These are phyloP conservation scores for Mycotypha africana DNA, from an alignment of 371 early-diverging fungal species.

Conservation along the genomic window DNA sequence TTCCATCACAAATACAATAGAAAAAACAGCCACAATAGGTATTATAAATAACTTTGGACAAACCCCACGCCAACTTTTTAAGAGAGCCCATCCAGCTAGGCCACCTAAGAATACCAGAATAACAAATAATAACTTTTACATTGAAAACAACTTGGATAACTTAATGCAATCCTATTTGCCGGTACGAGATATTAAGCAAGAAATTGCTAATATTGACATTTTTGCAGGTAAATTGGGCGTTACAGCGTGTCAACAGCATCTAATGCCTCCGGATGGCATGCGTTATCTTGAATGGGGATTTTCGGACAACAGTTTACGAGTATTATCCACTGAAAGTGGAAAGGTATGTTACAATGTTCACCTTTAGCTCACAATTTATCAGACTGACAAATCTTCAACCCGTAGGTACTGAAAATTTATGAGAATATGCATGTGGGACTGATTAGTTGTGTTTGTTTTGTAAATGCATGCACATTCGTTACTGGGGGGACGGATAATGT, in stretches of 20 bases:
- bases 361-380: not conserved
- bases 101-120: conserved; percentile 30
- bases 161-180: conserved; percentile 53
- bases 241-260: conserved; percentile 42
- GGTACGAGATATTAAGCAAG: conserved; percentile 49
- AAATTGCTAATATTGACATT: conserved; percentile 48
- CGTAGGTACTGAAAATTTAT: conserved; percentile 54
- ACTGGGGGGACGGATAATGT: conserved; percentile 72
- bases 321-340: conserved; percentile 55
- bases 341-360: conserved; percentile 32
- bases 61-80: conserved; percentile 84
- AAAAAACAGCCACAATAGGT: conserved; percentile 86
- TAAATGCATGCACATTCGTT: conserved; percentile 60
- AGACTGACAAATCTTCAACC: not conserved
- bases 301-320: conserved; percentile 61
- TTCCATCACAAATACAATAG: conserved; percentile 80
- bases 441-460: conserved; percentile 62
- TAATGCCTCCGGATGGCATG: conserved; percentile 52
- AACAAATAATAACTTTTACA: conserved; percentile 32
- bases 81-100: conserved; percentile 67
- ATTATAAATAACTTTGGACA: conserved; percentile 96
- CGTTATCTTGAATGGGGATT: conserved; percentile 75
- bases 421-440: conserved; percentile 70
- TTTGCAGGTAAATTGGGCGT: conserved; percentile 45
- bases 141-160: conserved; percentile 46